Base-by-base conservation (phyloP, 164 flowering plant genomes). In the Cinnamomum chago region DNA sequence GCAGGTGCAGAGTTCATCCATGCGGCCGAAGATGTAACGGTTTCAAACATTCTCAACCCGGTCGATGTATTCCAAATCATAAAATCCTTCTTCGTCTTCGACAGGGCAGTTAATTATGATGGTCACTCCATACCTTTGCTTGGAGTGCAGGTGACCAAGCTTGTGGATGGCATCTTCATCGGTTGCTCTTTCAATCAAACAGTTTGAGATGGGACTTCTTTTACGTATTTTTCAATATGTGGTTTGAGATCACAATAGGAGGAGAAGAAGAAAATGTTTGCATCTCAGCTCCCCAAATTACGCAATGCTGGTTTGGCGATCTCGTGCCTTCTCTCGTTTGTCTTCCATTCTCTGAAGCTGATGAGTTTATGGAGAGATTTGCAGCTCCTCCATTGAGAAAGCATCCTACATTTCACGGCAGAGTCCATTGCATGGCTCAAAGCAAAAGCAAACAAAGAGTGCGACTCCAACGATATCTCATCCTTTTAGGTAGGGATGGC, bases 131-230 rank as follows among this genome's bases (percentile, higher is more conserved):
- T n/a, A n/a, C n/a, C n/a, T n/a, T n/a, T n/a, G n/a, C n/a, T n/a
- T n/a, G n/a, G n/a, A n/a, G n/a, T n/a, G n/a, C n/a, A n/a, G n/a
- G n/a, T n/a, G n/a, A n/a, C n/a, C n/a, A n/a, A n/a, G n/a, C n/a
- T n/a, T n/a, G n/a, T n/a, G n/a, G n/a, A n/a, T n/a, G n/a, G n/a
- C n/a, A n/a, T n/a, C n/a, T n/a, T n/a, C n/a, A n/a, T n/a, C n/a
- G n/a, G n/a, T n/a, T n/a, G n/a, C n/a, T n/a, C 89, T 24, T 70
- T 87, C 69, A 87, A 88, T 75, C 90, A 89, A 58, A 50, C 5
- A n/a, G n/a, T 82, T 0, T 88, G 33, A 0, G 88, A 89, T 65
- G 91, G 90, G 3, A 82, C 87, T 13, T 81, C 90, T n/a, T 88
- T 74, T 81, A 87, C 89, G 90, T 65, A 86, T 70, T 81, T 87